Conservation (phyloP, 805 yeast genomes). For the Ogataea angusta region DNA sequence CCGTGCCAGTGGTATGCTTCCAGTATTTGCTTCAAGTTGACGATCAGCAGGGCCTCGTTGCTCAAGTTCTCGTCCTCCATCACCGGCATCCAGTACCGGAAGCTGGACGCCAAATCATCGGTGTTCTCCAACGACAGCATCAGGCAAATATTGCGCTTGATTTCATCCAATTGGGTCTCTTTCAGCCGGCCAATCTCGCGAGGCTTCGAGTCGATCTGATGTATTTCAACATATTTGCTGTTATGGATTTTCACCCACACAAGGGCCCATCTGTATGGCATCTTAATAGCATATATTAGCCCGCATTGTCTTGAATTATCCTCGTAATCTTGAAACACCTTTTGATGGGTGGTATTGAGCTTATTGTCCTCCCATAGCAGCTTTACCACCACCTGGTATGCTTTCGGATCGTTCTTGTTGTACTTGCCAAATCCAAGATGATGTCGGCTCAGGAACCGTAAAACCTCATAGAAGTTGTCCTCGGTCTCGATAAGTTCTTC, state of each 20-base stretch:
- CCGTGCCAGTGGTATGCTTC: slow-evolving; percentile 24
- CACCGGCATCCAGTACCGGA: slow-evolving; percentile 20
- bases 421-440: slow-evolving; percentile 6
- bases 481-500: slow-evolving; percentile 5
- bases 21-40: slow-evolving; percentile 17
- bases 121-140: slow-evolving; percentile 14
- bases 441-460: slow-evolving; percentile 6
- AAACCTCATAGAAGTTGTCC: slow-evolving; percentile 2
- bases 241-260: slow-evolving; percentile 27
- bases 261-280: slow-evolving; percentile 23
- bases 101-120: slow-evolving; percentile 16
- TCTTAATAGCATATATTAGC: slow-evolving; percentile 22
- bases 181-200: slow-evolving; percentile 16
- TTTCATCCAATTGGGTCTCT: slow-evolving; percentile 15
- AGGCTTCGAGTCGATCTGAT: slow-evolving; percentile 25
- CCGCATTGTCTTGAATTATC: slow-evolving; percentile 16
- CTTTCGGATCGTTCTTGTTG: slow-evolving; percentile 1
- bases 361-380: slow-evolving; percentile 4
- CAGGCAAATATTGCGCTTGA: slow-evolving; percentile 14
- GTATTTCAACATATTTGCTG: slow-evolving; percentile 17
- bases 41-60: slow-evolving; percentile 17
- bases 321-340: background rate
- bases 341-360: background rate
- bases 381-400: slow-evolving; percentile 10
- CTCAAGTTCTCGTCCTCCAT: slow-evolving; percentile 23